phyloP scores from a whole-genome alignment of 2,329 filamentous ascomycete species.

The Aspergillus oerlinghausenensis region DNA sequence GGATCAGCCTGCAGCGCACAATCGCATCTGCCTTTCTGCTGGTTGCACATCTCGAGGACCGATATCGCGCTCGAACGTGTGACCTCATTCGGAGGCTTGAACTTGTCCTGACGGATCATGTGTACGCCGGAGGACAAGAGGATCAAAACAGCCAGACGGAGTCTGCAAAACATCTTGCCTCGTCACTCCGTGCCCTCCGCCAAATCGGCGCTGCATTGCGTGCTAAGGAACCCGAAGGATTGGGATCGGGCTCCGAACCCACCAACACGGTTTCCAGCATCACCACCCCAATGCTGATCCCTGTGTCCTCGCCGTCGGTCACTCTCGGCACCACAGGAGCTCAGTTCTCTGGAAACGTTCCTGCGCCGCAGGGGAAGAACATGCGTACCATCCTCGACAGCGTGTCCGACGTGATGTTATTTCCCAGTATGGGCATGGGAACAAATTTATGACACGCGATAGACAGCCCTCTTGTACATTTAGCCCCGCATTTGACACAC shows the following conservation, averaged over 20 bases:
- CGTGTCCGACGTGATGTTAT: slow-evolving; percentile 34
- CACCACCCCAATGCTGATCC: slow-evolving; percentile 7
- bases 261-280: slow-evolving; percentile 2
- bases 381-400: slow-evolving; percentile 30
- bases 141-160: slow-evolving; percentile 27
- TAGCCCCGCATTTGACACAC: background rate
- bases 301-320: slow-evolving; percentile 7
- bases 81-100: slow-evolving; percentile 28
- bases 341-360: slow-evolving; percentile 3
- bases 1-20: slow-evolving; percentile 39
- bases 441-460: slow-evolving; percentile 6
- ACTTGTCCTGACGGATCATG: slow-evolving; percentile 27
- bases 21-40: slow-evolving; percentile 41
- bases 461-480: background rate
- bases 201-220: slow-evolving; percentile 29
- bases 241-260: slow-evolving; percentile 1
- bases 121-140: slow-evolving; percentile 22
- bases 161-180: slow-evolving; percentile 30
- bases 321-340: slow-evolving; percentile 2
- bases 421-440: slow-evolving; percentile 25
- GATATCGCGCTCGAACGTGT: slow-evolving; percentile 20
- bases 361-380: slow-evolving; percentile 18
- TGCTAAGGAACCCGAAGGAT: slow-evolving; percentile 3
- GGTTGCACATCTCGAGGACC: slow-evolving; percentile 26
- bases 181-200: slow-evolving; percentile 29